Percentiles rank a stretch among this genome's conserved stretches.
These are phyloP conservation scores for Chaetomiaceae sp. DNA, from an alignment of 2,329 filamentous ascomycete genomes.

Conservation along the genomic window DNA sequence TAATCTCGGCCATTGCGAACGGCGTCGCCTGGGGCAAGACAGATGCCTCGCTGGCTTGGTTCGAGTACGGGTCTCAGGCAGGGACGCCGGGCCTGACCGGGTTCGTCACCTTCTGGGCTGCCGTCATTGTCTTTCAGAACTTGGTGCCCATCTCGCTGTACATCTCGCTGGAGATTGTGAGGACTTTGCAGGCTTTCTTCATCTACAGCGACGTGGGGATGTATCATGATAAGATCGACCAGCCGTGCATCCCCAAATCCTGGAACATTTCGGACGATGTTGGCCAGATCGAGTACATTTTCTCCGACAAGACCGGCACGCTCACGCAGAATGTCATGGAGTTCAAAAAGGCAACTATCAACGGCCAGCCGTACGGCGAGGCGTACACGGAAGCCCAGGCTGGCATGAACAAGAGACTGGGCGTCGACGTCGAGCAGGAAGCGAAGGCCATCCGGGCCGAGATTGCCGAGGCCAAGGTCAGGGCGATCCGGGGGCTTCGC, in stretches of 20 bases:
- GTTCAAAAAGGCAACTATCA: conserved; percentile 97
- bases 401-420: conserved; percentile 89
- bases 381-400: conserved; percentile 96
- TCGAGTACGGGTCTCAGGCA: conserved; percentile 82
- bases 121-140: conserved; percentile 93
- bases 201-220: conserved; percentile 95
- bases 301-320: conserved; percentile 90
- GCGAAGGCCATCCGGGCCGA: conserved; percentile 66
- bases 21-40: conserved; percentile 74
- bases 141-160: conserved; percentile 98
- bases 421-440: conserved; percentile 81
- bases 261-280: conserved; percentile 99
- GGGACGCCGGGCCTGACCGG: conserved; percentile 72
- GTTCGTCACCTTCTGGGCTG: conserved; percentile 96
- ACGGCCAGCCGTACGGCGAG: conserved; percentile 93
- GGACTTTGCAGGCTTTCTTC: conserved; percentile 89
- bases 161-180: conserved; percentile 93
- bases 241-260: conserved; percentile 92
- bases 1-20: conserved; percentile 78
- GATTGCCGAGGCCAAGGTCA: conserved; percentile 71
- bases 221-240: conserved; percentile 94
- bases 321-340: conserved; percentile 95
- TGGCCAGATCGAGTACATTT: conserved; percentile 98
- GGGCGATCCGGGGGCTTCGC: conserved; percentile 69
- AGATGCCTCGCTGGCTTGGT: conserved; percentile 71